Conservation (phyloP, 805 yeast species). For the Zygoascus flipseniorum region DNA sequence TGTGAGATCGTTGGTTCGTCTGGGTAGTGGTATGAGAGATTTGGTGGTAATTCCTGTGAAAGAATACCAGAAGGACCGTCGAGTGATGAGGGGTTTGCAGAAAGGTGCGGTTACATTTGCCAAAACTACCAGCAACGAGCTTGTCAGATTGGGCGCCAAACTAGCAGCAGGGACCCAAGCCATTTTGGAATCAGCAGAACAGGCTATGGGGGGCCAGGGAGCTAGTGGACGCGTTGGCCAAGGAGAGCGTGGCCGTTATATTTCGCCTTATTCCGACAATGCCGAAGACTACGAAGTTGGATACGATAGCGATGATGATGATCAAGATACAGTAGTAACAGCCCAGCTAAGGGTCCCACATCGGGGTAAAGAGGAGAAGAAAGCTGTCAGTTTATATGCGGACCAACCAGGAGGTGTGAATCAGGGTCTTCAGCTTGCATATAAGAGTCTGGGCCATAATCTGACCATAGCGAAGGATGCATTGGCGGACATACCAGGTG, state of each 20-base stretch:
- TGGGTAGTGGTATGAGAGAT: constrained; percentile 72
- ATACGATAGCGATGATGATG: constrained; percentile 19
- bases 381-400: constrained; percentile 63
- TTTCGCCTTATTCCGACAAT: constrained; percentile 19
- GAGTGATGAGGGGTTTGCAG: constrained; percentile 59
- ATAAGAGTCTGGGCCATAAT: constrained; percentile 60
- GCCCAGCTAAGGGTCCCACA: background rate
- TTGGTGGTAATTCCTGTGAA: constrained; percentile 63
- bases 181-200: constrained; percentile 70
- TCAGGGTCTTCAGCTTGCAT: constrained; percentile 72
- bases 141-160: constrained; percentile 74
- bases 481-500: constrained; percentile 48
- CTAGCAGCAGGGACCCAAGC: constrained; percentile 84
- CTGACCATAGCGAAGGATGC: constrained; percentile 57
- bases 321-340: background rate
- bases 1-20: constrained; percentile 61
- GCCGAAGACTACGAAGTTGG: constrained; percentile 10
- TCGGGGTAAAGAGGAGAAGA: constrained; percentile 9
- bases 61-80: constrained; percentile 68
- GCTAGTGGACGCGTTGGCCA: constrained; percentile 30
- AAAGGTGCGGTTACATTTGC: constrained; percentile 70
- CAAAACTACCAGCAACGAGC: constrained; percentile 69
- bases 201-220: constrained; percentile 68
- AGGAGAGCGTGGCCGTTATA: constrained; percentile 8
- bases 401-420: constrained; percentile 68